Percentiles rank a stretch among this genome's conserved stretches.
phyloP scores from a whole-genome alignment of 140 eudicot genomes.

The Erigeron philadelphicus region DNA sequence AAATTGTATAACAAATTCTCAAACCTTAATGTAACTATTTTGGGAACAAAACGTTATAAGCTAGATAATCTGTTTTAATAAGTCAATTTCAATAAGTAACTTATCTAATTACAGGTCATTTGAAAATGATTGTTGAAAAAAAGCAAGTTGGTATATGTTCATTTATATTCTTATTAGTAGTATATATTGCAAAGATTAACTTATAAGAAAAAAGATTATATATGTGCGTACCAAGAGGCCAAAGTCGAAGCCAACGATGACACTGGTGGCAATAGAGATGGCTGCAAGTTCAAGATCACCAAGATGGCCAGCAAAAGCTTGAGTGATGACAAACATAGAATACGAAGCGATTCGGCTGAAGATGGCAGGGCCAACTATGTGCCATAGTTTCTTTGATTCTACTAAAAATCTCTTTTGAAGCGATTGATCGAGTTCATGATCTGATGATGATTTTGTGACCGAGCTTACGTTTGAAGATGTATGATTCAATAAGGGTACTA shows the following conservation, averaged over 20 bases:
- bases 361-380: constrained; percentile 64
- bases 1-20: not conserved
- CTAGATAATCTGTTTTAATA: no score
- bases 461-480: constrained; percentile 30
- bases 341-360: constrained; percentile 57
- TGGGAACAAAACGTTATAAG: no score
- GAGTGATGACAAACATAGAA: constrained; percentile 59
- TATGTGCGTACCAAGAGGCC: constrained; percentile 48
- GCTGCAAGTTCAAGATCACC: constrained; percentile 78
- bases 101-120: no score
- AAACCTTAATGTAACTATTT: not conserved
- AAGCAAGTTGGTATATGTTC: no score
- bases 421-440: constrained; percentile 15
- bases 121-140: no score
- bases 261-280: constrained; percentile 49
- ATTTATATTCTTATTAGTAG: no score
- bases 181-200: no score
- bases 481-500: constrained; percentile 50
- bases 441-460: constrained; percentile 8
- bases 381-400: constrained; percentile 67
- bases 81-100: no score
- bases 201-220: not conserved
- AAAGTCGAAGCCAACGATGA: constrained; percentile 60
- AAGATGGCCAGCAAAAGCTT: constrained; percentile 66
- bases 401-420: constrained; percentile 31